Conservation (phyloP, 78 protist species). For the Neovahlkampfia damariscottae region DNA sequence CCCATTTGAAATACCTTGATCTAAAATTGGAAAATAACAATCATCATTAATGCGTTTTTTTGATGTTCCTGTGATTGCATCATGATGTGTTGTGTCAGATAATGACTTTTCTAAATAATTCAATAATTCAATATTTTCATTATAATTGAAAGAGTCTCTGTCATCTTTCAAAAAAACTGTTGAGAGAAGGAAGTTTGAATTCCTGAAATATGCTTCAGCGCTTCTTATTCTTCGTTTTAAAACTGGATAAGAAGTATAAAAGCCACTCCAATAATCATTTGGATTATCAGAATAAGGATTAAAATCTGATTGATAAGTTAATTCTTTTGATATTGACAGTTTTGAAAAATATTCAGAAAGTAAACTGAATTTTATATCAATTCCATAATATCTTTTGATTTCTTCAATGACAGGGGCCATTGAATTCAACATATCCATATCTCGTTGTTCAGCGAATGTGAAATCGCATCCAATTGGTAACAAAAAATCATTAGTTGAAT, state of each 20-base stretch:
- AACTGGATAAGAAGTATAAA: conserved; percentile 55
- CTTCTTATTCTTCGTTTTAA: conserved; percentile 33
- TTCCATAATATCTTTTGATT: too few relatives aligned
- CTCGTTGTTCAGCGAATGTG: too few relatives aligned
- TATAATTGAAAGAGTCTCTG: too few relatives aligned
- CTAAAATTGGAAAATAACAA: not conserved
- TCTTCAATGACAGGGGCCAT: not conserved
- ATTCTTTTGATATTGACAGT: too few relatives aligned
- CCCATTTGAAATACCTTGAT: too few relatives aligned
- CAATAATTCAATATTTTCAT: too few relatives aligned
- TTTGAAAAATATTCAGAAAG: too few relatives aligned
- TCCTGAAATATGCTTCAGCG: too few relatives aligned
- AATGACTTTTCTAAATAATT: conserved; percentile 1
- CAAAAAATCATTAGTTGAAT: not conserved
- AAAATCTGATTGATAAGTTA: too few relatives aligned
- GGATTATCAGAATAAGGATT: conserved; percentile 68
- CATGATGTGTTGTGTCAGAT: conserved; percentile 21
- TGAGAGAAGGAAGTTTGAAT: not conserved
- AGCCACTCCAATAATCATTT: conserved; percentile 82
- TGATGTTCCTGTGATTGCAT: conserved; percentile 23
- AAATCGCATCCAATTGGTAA: not conserved
- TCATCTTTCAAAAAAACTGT: too few relatives aligned
- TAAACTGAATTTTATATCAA: too few relatives aligned
- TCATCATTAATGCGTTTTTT: not conserved
- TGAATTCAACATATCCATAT: too few relatives aligned